Conservation (phyloP, 2,329 filamentous ascomycete genomes). For the Fusarium heterosporum region DNA sequence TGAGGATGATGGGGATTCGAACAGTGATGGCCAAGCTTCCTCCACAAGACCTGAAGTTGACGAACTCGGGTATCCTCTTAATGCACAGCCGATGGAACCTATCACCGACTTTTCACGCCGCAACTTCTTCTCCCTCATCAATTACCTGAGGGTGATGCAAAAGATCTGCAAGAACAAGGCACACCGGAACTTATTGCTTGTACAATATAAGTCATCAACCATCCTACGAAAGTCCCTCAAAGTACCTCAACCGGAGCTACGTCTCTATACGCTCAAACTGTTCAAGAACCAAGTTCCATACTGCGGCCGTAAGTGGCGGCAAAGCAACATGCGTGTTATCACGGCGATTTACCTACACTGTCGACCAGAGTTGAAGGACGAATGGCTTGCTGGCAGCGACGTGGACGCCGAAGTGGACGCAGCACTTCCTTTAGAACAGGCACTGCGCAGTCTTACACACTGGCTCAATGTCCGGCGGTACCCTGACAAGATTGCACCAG, state of each 20-base stretch:
- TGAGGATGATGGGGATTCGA: constrained; percentile 45
- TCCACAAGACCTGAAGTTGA: constrained; percentile 74
- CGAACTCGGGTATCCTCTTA: constrained; percentile 85
- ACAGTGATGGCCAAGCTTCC: constrained; percentile 50
- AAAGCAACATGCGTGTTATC: constrained; percentile 98
- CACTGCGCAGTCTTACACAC: constrained; percentile 86
- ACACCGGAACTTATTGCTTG: constrained; percentile 91
- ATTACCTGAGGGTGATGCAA: constrained; percentile 94
- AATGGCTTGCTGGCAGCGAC: constrained; percentile 92
- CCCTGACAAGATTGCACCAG: constrained; percentile 78
- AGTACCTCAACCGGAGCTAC: constrained; percentile 86
- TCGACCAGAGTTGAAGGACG: constrained; percentile 89
- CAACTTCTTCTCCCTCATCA: constrained; percentile 95
- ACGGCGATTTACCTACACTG: constrained; percentile 96
- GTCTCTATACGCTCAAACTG: constrained; percentile 94
- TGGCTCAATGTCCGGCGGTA: constrained; percentile 92
- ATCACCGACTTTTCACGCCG: constrained; percentile 93
- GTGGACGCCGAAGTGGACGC: constrained; percentile 95
- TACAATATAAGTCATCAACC: constrained; percentile 94
- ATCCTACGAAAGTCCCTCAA: constrained; percentile 93
- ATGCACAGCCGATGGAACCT: constrained; percentile 75
- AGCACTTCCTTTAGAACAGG: constrained; percentile 90
- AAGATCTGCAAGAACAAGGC: constrained; percentile 97
- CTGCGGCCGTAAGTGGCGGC: constrained; percentile 97
- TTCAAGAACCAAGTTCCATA: constrained; percentile 99